Evolutionary conservation across 352 stramenopile genomes (phyloP), one percentile per base, ranked within the genome.

Genomic region (Poterioochromonas sp.): DNA sequence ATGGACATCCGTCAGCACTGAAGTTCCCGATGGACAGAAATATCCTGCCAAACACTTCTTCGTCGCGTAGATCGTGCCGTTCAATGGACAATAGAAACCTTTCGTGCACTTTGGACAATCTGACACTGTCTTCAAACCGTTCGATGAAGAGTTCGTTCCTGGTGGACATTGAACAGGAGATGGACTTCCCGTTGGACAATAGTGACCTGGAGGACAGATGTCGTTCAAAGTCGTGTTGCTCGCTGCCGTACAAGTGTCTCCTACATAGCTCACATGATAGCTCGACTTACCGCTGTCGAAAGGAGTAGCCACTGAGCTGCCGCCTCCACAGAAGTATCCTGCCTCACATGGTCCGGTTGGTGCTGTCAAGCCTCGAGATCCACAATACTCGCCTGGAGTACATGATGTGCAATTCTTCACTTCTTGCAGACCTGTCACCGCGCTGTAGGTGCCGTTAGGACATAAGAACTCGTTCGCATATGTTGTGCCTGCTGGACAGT

Each of bases 301-400:
- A 54, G 82, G 82, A 22, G n/a, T 84, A 15, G 40, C n/a, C 1
- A 82, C 34, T 1, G 41, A 43, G 20, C 73, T 76, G 1, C 11
- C 69, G 20, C 69, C 41, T 29, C 47, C 47, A 58, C 47, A 58
- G 47, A 26, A 58, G 26, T 58, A 58, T 15, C 47, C 47, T 1
- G 86, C 84, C 77, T 91, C 97, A 53, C 91, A 92, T 65, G 47
- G 73, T 0, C 92, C 86, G 12, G 76, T 58, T 34, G 86, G 85
- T 81, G 0, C 81, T 39, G 29, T 11, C 26, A 68, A 18, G 26
- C 84, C 88, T 8, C 85, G 85, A 37, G 88, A 93, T 0, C 88
- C 83, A 60, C 79, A 85, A n/a, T 64, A 79, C 78, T 78, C 84
- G 20, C 83, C 82, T 5, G 80, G 34, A 35, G 82, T 77, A 70